Evolutionary conservation across 495 filamentous ascomycete genomes (phyloP), one percentile per base, ranked within the genome.

Genomic region (Lasiosphaeris hirsuta): DNA sequence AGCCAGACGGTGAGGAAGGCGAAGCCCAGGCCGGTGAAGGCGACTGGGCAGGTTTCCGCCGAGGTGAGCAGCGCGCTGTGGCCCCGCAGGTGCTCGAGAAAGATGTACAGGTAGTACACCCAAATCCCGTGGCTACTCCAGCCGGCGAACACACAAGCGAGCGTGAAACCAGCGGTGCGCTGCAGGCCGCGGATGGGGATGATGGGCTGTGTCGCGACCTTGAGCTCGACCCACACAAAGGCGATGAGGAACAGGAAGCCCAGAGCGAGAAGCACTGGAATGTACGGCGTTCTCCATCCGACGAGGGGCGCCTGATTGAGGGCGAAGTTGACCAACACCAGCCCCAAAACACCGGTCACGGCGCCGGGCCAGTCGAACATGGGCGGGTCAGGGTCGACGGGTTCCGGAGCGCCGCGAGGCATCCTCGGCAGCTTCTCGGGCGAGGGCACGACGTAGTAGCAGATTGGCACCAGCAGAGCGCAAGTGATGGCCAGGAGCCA

Each of bases 121-220:
- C 80, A 78, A 49, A 87, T 84, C 35, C 83, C 82, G 58, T 86
- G 86, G 56, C 70, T 75, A 51, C 72, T 73, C 86, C 85, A 87
- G 4, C 84, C 85, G 15, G 64, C 67, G 8, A 78, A 78, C n/a
- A 84, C 75, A 53, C 77, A 78, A 5, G 68, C 78, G 9, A 87
- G 70, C 6, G 84, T 78, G 63, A 81, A 80, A 11, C 66, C 75
- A 1, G 80, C 66, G 38, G 83, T 76, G 13, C 62, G 69, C 1
- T 70, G 76, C 34, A 86, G 72, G 7, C 71, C 71, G 4, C 68
- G 67, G 38, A 77, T 65, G 0, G 85, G 84, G 4, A 89, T 63
- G 4, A 88, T 64, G 0, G 86, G 86, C 19, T 72, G 71, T 0
- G 39, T 30, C 0, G 72, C 61, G 1, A 71, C 55, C 9, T 61